Base-by-base conservation (phyloP, 177 flowering plant species). In the Tripterygium wilfordii region DNA sequence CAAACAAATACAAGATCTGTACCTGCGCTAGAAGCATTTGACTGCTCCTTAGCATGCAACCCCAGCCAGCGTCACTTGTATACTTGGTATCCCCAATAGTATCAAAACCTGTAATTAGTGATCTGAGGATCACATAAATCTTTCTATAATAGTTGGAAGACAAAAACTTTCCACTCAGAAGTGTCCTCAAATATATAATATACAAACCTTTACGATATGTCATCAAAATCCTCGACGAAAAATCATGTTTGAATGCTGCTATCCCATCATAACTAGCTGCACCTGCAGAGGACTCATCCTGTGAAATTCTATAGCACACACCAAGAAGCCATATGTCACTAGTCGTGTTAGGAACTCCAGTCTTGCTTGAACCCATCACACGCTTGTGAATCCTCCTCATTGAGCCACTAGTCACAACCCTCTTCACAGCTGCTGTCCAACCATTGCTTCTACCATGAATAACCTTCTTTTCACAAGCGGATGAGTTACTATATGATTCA, bases 1-100 rank as follows among this genome's bases (percentile, higher is more conserved):
- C n/a, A n/a, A n/a, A 20, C 24, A 29, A 3, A 19, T 19, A 46
- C 24, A 8, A 43, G 49, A 7, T n/a, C n/a, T 17, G 37, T 18
- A 76, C 98, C 83, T 92, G 98, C 22, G 98, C 96, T 53, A 86
- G 71, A 64, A 92, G 97, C 98, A 92, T 92, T 66, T 92, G 98
- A 60, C 98, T 82, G 57, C 98, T 92, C 45, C 98, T 70, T 51
- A 89, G 81, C 98, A 92, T 92, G 68, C 98, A 92, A 37, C 98
- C 98, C 97, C 97, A 92, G 48, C 62, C 43, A 10, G 75, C 85
- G 63, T 92, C 98, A 59, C 84, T 89, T 5, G 84, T 76, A 48
- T 71, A 71, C 60, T 73, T 89, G 19, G 96, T 66, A 56, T 86
- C 97, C 39, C 69, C 83, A 64, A 92, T 82, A 33, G 82, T 68